Evolutionary conservation across 2,329 filamentous ascomycete species (phyloP).

Genomic region (Penicillium sp.): DNA sequence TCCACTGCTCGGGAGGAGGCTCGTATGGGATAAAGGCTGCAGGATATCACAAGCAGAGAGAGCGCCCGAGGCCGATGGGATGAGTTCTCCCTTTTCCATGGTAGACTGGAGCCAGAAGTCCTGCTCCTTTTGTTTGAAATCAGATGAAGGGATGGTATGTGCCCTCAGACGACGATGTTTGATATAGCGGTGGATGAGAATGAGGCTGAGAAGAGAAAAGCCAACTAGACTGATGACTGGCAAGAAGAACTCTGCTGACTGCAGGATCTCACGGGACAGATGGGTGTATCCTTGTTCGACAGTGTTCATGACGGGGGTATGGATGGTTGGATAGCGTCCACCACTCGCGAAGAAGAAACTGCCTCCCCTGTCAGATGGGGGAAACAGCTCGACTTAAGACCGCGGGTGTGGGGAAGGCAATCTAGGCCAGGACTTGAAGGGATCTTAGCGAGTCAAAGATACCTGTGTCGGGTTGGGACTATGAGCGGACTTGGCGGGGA

Average conservation of each 20-base stretch:
- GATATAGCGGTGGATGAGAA: background rate
- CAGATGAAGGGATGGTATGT: background rate
- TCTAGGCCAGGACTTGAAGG: background rate
- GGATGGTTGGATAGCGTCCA: constrained; percentile 3
- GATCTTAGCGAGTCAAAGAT: background rate
- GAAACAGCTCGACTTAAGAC: constrained; percentile 5
- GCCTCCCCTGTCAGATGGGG: background rate
- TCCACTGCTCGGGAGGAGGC: constrained; percentile 17
- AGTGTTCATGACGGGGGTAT: background rate
- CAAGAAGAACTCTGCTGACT: background rate
- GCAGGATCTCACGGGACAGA: background rate
- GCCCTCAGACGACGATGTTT: background rate
- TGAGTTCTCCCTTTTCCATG: constrained; percentile 11
- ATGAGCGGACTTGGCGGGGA: background rate
- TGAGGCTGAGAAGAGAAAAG: background rate
- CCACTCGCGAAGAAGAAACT: constrained; percentile 1
- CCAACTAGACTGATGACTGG: background rate
- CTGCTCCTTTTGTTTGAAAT: background rate
- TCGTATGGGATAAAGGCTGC: constrained; percentile 14
- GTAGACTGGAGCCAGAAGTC: constrained; percentile 1
- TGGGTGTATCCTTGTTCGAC: background rate
- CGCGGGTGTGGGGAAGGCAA: background rate
- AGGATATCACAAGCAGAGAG: constrained; percentile 17
- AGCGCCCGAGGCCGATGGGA: background rate
- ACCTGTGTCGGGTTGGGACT: background rate